Base-by-base conservation (phyloP, 768 basidiomycete species). In the Lactarius trivialis region DNA sequence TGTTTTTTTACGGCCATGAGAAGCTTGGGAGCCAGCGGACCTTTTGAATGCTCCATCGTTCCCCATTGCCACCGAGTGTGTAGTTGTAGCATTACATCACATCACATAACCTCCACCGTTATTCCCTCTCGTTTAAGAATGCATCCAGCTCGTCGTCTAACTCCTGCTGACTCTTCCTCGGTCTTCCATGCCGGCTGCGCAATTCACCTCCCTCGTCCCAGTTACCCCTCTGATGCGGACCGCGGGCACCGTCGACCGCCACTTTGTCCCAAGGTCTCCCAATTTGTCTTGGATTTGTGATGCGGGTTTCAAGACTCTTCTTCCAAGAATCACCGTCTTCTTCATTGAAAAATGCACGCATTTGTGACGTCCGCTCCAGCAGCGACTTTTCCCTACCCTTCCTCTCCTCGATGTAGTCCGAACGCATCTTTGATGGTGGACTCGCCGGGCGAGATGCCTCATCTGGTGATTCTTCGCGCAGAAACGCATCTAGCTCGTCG, bases 131-230 rank as follows among this genome's bases (percentile, higher is more conserved):
- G 30, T 82, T 83, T 65, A 89, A 71, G 73, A 92, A 92, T 17
- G 86, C 85, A 34, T 93, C 91, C 52, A 93, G 76, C 69, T 93
- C 91, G 54, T 86, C 89, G 65, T 93, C 91, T 39, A 93, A 76
- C 67, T 93, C 89, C 73, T 88, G 82, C 70, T 85, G 85, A 0
- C 83, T 88, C 72, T 83, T 84, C 61, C 71, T 78, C 26, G 78
- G 75, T 61, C 77, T 76, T 30, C n/a, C 53, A 11, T 56, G 37
- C 48, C 49, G 80, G 75, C 41, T 75, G 30, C 71, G 70, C 58
- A 58, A 65, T 65, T 57, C 70, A 70, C 64, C 62, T 55, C 55
- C 59, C 65, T 54, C 58, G 56, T 56, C 45, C 70, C 60, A 61
- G 30, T 45, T 21, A 19, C 64, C 55, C 24, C 28, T 60, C 50